Evolutionary conservation across 1,284 basidiomycete species (phyloP).

Genomic region (Ceratobasidium sp.): DNA sequence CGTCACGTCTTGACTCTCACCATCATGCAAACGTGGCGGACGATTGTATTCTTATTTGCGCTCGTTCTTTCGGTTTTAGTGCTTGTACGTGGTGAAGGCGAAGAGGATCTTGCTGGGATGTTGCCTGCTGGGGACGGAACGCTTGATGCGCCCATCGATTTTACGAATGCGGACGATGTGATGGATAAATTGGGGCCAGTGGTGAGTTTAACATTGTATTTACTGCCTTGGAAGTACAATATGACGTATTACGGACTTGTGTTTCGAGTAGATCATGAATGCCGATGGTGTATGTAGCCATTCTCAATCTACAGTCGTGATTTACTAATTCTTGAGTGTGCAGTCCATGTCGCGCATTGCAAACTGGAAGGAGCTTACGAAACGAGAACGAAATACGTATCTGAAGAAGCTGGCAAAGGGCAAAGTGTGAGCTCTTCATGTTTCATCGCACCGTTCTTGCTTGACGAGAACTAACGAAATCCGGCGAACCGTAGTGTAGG

Average conservation of each 20-base stretch:
- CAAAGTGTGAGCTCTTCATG: slow-evolving; percentile 1
- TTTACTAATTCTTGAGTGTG: too few relatives aligned
- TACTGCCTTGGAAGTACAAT: too few relatives aligned
- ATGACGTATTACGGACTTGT: too few relatives aligned
- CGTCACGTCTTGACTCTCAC: not conserved
- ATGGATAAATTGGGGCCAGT: slow-evolving; percentile 38
- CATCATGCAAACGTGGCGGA: slow-evolving; percentile 24
- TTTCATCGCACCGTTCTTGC: not conserved
- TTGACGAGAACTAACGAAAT: not conserved
- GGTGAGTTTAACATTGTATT: not conserved
- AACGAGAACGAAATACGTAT: slow-evolving; percentile 40
- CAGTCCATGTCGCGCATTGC: slow-evolving; percentile 41
- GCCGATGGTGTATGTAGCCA: slow-evolving; percentile 33
- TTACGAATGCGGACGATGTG: slow-evolving; percentile 42
- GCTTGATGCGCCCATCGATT: slow-evolving; percentile 35
- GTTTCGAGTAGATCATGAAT: slow-evolving; percentile 35
- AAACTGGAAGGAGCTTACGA: slow-evolving; percentile 39
- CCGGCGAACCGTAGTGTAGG: slow-evolving; percentile 1
- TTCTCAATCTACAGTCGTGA: too few relatives aligned
- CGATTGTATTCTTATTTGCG: not conserved
- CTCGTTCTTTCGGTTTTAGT: not conserved
- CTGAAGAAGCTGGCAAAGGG: slow-evolving; percentile 37
- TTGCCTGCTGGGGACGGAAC: slow-evolving; percentile 31
- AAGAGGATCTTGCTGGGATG: slow-evolving; percentile 6
- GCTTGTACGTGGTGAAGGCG: not conserved